Base-by-base conservation (phyloP, 371 early-diverging fungal genomes). In the Zychaea mexicana region DNA sequence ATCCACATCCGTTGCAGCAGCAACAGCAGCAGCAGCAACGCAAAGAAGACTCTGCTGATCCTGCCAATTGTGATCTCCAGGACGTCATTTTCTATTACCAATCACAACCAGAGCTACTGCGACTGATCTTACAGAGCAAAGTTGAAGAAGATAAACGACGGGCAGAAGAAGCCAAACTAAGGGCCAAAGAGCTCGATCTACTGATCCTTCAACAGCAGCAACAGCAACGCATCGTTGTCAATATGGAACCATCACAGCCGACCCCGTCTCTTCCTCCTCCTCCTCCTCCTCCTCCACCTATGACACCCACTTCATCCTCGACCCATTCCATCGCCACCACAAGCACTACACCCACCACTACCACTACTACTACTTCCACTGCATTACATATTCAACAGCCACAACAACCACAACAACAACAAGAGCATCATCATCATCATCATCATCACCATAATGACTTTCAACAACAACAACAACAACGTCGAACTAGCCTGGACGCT, bases 101-200 rank as follows among this genome's bases (percentile, higher is more conserved):
- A 24, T 67, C 71, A 3, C 81, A 85, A 63, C 85, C 85, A 15
- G 85, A 85, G 30, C 72, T 85, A 22, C 68, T 85, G 2, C 77
- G 79, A 26, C 36, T 85, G 53, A 85, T 85, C 31, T 66, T 85
- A 42, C 62, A 72, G 4, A 77, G 81, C 60, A 85, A 82, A 66
- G 71, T 81, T 6, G 82, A 85, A 60, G 85, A 85, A 64, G 85
- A 85, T 53, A 77, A 81, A 42, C 81, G 85, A 26, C 72, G 75
- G 12, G 63, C 70, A 12, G 70, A 70, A 63, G 70, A 70, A 68
- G 81, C 85, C 2, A 76, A 76, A 54, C 64, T 81, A 57, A 61
- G 73, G 52, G 73, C 75, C 28, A 72, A 70, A 67, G 79, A 82
- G 63, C 58, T 81, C 33, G 78, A 79, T 52, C 68, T 82, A 10